Base-by-base conservation (phyloP, 2,329 filamentous ascomycete genomes). In the Fusarium sp. region DNA sequence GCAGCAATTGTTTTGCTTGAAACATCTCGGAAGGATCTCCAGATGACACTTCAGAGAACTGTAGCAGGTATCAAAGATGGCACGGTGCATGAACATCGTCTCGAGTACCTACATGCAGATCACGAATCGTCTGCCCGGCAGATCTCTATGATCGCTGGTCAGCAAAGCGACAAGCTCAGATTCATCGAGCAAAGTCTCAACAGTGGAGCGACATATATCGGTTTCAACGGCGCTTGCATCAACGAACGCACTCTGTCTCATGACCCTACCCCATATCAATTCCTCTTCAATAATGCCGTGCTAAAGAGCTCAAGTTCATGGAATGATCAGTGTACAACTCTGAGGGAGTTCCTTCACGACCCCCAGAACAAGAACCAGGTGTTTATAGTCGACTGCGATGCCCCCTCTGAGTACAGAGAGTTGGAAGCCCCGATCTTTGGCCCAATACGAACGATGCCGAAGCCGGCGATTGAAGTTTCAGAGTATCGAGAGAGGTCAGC, bases 301-400 rank as follows among this genome's bases (percentile, higher is more conserved):
- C 48, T 70, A 38, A 38, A 66, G 14, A 33, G 36, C 6, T 51
- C 63, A 3, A 52, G 48, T 6, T 35, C 47, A 1, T 76, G 70
- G 75, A 28, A 31, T 2, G 51, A 66, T 0, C 61, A 70, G 10
- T 41, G 20, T 3, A 11, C 24, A 10, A 8, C 60, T 5, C 18
- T 76, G 6, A 42, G 63, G 11, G 55, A 69, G 6, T 33, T 76
- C 5, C 36, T 76, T 3, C 20, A 42, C 1, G 54, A 54, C 9
- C 31, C 45, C 1, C 45, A 33, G 3, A 49, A 47, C 8, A 17
- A 13, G 1, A 63, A 49, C 6, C 75, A 62, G 1, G 51, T 76
- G 0, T 76, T 67, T 24, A 60, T 77, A 18, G 42, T 74, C n/a
- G 75, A 76, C 6, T 65, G 71, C 11, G 75, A 76, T 15, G 64